phyloP scores from a whole-genome alignment of 2,329 filamentous ascomycete genomes.

The Fusarium sp. region DNA sequence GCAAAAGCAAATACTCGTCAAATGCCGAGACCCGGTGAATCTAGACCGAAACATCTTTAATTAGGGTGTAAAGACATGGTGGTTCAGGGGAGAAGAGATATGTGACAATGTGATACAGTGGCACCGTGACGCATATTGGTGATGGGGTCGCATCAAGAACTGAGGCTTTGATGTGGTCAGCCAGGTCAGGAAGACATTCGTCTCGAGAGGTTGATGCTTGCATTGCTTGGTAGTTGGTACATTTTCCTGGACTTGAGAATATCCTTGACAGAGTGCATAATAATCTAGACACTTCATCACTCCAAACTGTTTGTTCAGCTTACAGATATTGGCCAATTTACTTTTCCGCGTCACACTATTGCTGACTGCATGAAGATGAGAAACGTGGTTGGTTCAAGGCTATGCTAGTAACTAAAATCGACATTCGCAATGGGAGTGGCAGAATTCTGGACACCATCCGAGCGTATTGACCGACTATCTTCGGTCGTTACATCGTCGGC shows the following conservation, averaged over 20 bases:
- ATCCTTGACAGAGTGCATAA: not conserved
- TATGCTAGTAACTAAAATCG: slow-evolving; percentile 72
- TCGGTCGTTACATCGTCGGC: not conserved
- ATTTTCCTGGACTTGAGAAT: too few species aligned
- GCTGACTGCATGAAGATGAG: not conserved
- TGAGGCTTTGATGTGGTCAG: not conserved
- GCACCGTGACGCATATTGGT: too few species aligned
- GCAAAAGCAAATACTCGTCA: too few species aligned
- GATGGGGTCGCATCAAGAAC: too few species aligned
- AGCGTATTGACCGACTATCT: not conserved
- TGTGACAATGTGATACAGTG: too few species aligned
- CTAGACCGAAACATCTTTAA: too few species aligned
- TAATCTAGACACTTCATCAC: not conserved
- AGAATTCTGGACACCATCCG: slow-evolving; percentile 62
- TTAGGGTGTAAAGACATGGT: too few species aligned
- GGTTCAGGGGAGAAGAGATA: too few species aligned
- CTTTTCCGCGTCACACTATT: not conserved
- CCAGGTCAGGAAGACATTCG: not conserved
- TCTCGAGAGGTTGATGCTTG: too few species aligned
- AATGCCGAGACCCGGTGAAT: too few species aligned
- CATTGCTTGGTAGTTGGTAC: too few species aligned
- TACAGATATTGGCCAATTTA: not conserved
- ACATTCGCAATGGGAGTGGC: slow-evolving; percentile 72
- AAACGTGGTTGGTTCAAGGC: not conserved
- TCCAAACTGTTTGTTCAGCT: not conserved